Base-by-base conservation (phyloP, 345 rosid species). In the Lepidium africanum region DNA sequence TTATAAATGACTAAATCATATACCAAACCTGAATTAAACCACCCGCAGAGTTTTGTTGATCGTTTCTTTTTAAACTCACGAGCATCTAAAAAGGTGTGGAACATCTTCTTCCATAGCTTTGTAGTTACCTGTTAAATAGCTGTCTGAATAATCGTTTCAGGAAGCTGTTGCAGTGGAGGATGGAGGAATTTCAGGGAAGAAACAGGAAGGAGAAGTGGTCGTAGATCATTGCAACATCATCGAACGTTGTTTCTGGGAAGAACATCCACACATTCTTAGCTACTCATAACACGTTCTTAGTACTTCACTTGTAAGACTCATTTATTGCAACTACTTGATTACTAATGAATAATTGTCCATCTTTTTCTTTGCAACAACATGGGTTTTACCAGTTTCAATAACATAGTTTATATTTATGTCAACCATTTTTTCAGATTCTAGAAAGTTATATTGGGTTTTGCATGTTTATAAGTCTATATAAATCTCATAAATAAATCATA, bases 211-310 rank as follows among this genome's bases (percentile, higher is more conserved):
- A 17, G 77, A 70, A 43, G 82, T 81, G 39, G 68, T 75, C 5
- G 52, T 85, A 33, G 76, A 81, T 8, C 84, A 82, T 66, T 81
- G 87, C 59, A 83, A 85, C 58, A 86, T 86, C 55, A 92, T 89
- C 43, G 95, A 83, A 62, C 74, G 37, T 7, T 65, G 79, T 75
- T 89, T 89, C 52, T 89, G 96, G 98, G 64, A 78, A 67, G 77
- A 77, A 65, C 79, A 86, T 76, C 77, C 83, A 13, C 59, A 67
- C 63, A 81, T 92, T 58, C 80, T 86, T 59, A 68, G 30, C 68
- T 52, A 36, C 46, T 66, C 36, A 33, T 59, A 25, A 59, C 30
- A 48, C 51, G 13, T 58, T 13, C 23, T 30, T 30, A 30, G 33
- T 30, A 25, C 58, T 69, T 58, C 46, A 27, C 48, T 38, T 63